Conservation (phyloP, 768 basidiomycete species). For the Kwoniella heveanensis region DNA sequence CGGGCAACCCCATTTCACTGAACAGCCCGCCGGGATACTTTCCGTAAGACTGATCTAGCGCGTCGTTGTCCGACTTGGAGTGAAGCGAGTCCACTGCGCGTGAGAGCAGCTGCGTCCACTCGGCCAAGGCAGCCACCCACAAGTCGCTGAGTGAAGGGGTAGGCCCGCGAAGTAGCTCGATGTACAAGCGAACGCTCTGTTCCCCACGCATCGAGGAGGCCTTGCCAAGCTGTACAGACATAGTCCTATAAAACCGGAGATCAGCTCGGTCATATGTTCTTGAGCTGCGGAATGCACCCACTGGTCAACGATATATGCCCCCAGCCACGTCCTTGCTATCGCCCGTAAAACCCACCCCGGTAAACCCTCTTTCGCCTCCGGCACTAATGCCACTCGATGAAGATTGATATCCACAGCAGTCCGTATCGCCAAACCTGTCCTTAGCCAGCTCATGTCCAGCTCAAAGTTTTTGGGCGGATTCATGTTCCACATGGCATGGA, state of each 20-base stretch:
- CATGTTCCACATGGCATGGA: conserved; percentile 46
- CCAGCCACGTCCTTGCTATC: conserved; percentile 42
- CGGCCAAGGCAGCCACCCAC: conserved; percentile 30
- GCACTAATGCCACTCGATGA: conserved; percentile 38
- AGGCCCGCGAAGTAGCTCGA: conserved; percentile 12
- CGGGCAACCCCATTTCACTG: background rate
- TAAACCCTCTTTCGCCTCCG: conserved; percentile 23
- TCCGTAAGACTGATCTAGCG: background rate
- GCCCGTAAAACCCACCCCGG: conserved; percentile 31
- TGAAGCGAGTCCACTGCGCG: conserved; percentile 26
- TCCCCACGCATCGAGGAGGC: conserved; percentile 32
- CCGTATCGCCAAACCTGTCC: conserved; percentile 35
- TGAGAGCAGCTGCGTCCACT: conserved; percentile 44
- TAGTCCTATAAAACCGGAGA: conserved; percentile 10
- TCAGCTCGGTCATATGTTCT: background rate
- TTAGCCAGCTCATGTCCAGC: conserved; percentile 43
- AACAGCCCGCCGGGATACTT: background rate
- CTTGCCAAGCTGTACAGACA: conserved; percentile 41
- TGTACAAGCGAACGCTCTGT: conserved; percentile 24
- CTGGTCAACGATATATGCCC: conserved; percentile 32
- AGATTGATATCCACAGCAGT: conserved; percentile 48
- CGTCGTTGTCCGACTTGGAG: background rate
- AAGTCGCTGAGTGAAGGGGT: conserved; percentile 25
- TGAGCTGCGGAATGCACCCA: background rate
- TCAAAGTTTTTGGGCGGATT: conserved; percentile 43